Base-by-base conservation (phyloP, 1,284 basidiomycete species). In the Ganoderma lucidum region DNA sequence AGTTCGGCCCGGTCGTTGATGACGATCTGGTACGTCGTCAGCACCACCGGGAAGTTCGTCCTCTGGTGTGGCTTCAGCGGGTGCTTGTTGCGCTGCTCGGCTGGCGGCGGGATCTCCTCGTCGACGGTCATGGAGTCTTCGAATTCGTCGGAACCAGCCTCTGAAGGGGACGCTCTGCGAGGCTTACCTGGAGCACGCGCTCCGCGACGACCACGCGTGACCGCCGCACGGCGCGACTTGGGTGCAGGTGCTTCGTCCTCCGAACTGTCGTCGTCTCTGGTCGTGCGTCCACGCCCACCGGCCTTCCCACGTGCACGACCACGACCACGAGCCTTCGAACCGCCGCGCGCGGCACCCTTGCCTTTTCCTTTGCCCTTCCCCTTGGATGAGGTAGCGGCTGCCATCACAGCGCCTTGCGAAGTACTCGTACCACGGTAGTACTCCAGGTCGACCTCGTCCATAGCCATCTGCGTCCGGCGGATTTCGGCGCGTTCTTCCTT, bases 11-110 rank as follows among this genome's bases (percentile, higher is more conserved):
- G 86, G 77, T 98, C 96, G 71, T 88, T 90, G 74, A 99, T 97
- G 74, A 96, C 89, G 77, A 98, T 95, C 76, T 99, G 96, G 78
- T 96, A 98, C 6, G 96, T 97, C 17, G 97, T 98, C 35, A 98
- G 81, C 23, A 98, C 88, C 32, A 96, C 87, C 4, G 93, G 93
- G 77, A 94, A 95, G n/a, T 82, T 76, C 19, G 80, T 83, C 64
- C 71, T 69, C 68, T 78, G 80, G 59, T 81, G 69, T 15, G 76
- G 75, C 37, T 75, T 75, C 19, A 77, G 69, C n/a, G 71, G 64
- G 3, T 59, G 37, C 51, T 70, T 32, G 62, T 68, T 72, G 48
- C 56, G 69, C 61, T 73, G 55, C 37, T 68, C 70, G 0, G 68
- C 71, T 1, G 69, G 61, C 19, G n/a, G 32, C 41, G 68, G 70